Evolutionary conservation across 805 yeast genomes (phyloP).

Genomic region (Middelhovenomyces tepae): DNA sequence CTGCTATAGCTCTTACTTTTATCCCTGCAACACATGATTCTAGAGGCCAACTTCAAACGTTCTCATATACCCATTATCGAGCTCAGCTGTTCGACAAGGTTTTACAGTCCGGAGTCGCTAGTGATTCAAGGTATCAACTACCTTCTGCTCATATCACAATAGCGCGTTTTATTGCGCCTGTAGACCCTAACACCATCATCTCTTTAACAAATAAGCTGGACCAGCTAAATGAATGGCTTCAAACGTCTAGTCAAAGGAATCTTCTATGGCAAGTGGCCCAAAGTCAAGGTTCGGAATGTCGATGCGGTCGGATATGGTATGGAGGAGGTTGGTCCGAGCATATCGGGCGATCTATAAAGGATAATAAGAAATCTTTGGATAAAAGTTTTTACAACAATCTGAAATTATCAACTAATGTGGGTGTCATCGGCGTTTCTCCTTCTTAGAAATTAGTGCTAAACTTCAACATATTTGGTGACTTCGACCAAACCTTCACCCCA

Average conservation of each 20-base stretch:
- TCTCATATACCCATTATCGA: conserved; percentile 1
- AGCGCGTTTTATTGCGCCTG: conserved; percentile 15
- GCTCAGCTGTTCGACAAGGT: conserved; percentile 1
- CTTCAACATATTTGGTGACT: conserved; percentile 40
- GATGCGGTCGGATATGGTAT: conserved; percentile 11
- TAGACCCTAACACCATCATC: conserved; percentile 6
- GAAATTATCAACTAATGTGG: conserved; percentile 2
- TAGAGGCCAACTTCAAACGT: not conserved
- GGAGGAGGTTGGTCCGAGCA: conserved; percentile 9
- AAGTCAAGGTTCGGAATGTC: conserved; percentile 6
- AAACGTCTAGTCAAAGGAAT: not conserved
- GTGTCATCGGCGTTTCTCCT: too few species aligned
- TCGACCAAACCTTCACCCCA: conserved; percentile 56
- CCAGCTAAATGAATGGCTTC: conserved; percentile 4
- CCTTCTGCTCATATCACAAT: conserved; percentile 20
- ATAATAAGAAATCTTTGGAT: not conserved
- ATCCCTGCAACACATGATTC: too few species aligned
- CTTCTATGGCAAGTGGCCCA: conserved; percentile 8
- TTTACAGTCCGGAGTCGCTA: conserved; percentile 10
- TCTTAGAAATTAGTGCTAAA: too few species aligned
- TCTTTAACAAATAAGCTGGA: conserved; percentile 4
- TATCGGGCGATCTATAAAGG: too few species aligned
- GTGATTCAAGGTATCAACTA: conserved; percentile 15
- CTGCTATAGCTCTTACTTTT: conserved; percentile 9
- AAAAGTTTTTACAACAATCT: not conserved